These are phyloP conservation scores for Colletotrichum cereale DNA, from an alignment of 2,329 filamentous ascomycete genomes.

Conservation along the genomic window DNA sequence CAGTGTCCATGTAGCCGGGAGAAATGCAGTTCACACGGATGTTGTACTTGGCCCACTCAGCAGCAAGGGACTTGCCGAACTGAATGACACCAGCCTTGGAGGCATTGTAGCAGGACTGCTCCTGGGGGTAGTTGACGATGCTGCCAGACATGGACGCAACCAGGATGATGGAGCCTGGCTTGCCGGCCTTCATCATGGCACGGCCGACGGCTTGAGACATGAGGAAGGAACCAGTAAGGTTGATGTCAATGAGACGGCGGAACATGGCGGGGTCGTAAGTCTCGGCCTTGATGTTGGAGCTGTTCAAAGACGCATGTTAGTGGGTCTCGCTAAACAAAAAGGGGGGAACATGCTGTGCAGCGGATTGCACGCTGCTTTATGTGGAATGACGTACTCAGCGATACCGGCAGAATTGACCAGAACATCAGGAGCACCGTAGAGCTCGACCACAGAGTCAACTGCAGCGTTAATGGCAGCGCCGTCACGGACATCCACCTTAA, in stretches of 20 bases:
- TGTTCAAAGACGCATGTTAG: conserved; percentile 37
- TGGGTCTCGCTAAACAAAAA: conserved; percentile 18
- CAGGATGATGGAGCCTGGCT: conserved; percentile 80
- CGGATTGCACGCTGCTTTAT: conserved; percentile 28
- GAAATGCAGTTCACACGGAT: conserved; percentile 89
- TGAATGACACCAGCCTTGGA: conserved; percentile 85
- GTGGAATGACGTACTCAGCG: conserved; percentile 66
- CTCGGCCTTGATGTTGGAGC: conserved; percentile 85
- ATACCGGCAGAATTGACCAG: conserved; percentile 86
- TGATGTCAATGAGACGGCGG: conserved; percentile 84
- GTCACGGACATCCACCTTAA: conserved; percentile 83
- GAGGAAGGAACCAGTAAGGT: conserved; percentile 83
- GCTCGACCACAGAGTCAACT: conserved; percentile 73
- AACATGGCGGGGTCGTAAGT: conserved; percentile 82
- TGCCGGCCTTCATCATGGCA: conserved; percentile 78
- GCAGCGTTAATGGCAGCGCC: conserved; percentile 77
- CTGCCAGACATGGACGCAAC: conserved; percentile 85
- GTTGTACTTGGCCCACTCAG: conserved; percentile 85
- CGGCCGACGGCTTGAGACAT: conserved; percentile 80
- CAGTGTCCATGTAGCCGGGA: conserved; percentile 89
- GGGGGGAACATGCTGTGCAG: conserved; percentile 42
- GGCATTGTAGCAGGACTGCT: conserved; percentile 86
- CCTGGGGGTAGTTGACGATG: conserved; percentile 88
- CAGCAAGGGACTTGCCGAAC: conserved; percentile 83
- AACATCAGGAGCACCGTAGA: conserved; percentile 78